Conservation (phyloP, 768 basidiomycete genomes). For the Coprinopsis strossmayeri region DNA sequence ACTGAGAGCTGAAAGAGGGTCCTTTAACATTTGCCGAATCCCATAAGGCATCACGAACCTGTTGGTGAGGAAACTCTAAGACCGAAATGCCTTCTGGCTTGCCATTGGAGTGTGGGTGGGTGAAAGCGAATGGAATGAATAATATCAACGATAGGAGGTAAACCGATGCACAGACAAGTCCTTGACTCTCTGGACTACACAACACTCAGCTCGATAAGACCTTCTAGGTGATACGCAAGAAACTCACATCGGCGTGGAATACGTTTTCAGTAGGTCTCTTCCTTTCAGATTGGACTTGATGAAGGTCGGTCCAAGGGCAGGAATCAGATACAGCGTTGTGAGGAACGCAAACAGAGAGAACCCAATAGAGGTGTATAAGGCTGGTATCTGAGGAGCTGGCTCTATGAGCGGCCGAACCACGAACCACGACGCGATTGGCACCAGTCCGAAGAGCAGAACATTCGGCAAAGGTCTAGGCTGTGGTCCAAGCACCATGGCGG, state of each 20-base stretch:
- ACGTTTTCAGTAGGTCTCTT: conserved; percentile 80
- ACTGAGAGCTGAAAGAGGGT: conserved; percentile 60
- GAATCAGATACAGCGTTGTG: conserved; percentile 70
- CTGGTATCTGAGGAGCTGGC: conserved; percentile 62
- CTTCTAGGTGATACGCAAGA: background rate
- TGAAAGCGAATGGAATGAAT: conserved; percentile 95
- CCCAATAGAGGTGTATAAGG: conserved; percentile 73
- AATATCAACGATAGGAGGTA: conserved; percentile 84
- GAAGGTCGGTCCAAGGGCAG: conserved; percentile 77
- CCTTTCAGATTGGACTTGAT: conserved; percentile 79
- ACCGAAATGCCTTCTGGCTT: conserved; percentile 57
- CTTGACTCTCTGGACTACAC: conserved; percentile 86
- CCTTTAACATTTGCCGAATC: too few relatives aligned
- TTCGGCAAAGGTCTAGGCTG: conserved; percentile 45
- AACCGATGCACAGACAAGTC: conserved; percentile 82
- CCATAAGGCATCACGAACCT: conserved; percentile 55
- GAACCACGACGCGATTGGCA: conserved; percentile 71
- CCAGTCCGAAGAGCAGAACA: conserved; percentile 47
- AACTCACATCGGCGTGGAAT: conserved; percentile 63
- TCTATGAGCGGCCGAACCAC: conserved; percentile 65
- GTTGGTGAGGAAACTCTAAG: conserved; percentile 70
- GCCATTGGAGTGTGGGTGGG: conserved; percentile 46
- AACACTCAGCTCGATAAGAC: background rate
- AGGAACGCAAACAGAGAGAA: conserved; percentile 81
- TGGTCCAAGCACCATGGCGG: conserved; percentile 18